Percentiles rank a stretch among this genome's conserved stretches.
Evolutionary conservation across 768 basidiomycete species (phyloP).

Genomic region (Suillus plorans): DNA sequence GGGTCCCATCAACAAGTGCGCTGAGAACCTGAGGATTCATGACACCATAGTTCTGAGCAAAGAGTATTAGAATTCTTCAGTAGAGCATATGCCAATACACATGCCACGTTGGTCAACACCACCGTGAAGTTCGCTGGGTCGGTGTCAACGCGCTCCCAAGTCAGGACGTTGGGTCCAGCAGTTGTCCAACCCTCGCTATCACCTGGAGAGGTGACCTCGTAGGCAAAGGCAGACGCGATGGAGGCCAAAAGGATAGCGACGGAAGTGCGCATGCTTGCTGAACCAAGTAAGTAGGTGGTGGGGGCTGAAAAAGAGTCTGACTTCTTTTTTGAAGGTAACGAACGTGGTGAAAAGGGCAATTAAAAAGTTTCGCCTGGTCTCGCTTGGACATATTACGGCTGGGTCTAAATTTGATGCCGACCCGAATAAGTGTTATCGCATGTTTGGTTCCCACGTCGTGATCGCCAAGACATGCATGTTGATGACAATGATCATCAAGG

Average conservation of each 20-base stretch:
- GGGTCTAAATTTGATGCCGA: conserved; percentile 2
- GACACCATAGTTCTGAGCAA: conserved; percentile 34
- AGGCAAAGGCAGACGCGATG: conserved; percentile 60
- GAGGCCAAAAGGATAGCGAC: conserved; percentile 46
- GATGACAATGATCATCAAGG: neutral
- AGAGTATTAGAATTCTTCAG: neutral
- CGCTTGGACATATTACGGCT: neutral
- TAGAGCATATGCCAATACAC: conserved; percentile 14
- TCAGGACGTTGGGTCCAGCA: conserved; percentile 48
- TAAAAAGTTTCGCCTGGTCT: neutral
- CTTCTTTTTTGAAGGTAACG: conserved; percentile 21
- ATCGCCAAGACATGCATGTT: neutral
- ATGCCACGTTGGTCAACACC: conserved; percentile 63
- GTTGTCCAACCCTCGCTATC: conserved; percentile 54
- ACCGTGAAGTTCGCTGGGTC: conserved; percentile 70
- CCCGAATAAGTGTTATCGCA: conserved; percentile 7
- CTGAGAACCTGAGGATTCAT: conserved; percentile 49
- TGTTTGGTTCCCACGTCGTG: conserved; percentile 22
- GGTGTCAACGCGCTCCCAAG: conserved; percentile 65
- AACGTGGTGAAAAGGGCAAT: conserved; percentile 15
- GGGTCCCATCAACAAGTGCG: conserved; percentile 52
- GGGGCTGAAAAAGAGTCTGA: conserved; percentile 17
- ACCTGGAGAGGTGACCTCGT: conserved; percentile 56
- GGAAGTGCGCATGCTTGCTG: conserved; percentile 43
- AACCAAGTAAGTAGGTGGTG: conserved; percentile 15